Evolutionary conservation across 2,329 filamentous ascomycete species (phyloP).

Genomic region (Colletotrichum orchidophilum): DNA sequence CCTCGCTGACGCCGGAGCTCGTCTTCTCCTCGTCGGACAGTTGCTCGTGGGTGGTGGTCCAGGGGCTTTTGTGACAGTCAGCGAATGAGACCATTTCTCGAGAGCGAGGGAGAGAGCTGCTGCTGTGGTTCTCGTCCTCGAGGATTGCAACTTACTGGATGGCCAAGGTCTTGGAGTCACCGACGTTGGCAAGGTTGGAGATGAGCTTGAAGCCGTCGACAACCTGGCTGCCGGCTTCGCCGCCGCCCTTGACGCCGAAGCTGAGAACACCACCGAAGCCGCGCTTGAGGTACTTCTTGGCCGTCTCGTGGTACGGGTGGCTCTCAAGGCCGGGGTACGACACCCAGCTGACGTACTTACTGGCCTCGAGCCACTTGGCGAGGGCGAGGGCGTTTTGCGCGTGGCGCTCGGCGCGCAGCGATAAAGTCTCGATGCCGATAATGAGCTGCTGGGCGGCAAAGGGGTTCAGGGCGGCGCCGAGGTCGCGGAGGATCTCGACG

Average conservation of each 20-base stretch:
- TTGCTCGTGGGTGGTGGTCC: slow-evolving; percentile 95
- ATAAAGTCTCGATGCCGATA: slow-evolving; percentile 89
- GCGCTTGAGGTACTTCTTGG: slow-evolving; percentile 86
- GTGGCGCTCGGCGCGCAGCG: slow-evolving; percentile 85
- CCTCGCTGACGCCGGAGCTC: slow-evolving; percentile 85
- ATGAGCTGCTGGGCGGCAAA: slow-evolving; percentile 94
- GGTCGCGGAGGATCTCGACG: slow-evolving; percentile 89
- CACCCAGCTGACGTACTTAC: slow-evolving; percentile 89
- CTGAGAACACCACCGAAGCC: slow-evolving; percentile 92
- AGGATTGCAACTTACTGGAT: slow-evolving; percentile 70
- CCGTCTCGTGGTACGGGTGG: slow-evolving; percentile 81
- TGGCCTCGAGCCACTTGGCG: slow-evolving; percentile 84
- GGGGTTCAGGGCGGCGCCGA: slow-evolving; percentile 85
- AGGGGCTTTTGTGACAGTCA: slow-evolving; percentile 61
- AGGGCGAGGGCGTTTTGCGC: slow-evolving; percentile 83
- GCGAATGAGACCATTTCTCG: not conserved
- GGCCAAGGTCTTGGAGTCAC: slow-evolving; percentile 92
- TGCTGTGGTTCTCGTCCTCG: too few relatives aligned
- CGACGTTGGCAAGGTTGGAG: slow-evolving; percentile 95
- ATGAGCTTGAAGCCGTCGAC: slow-evolving; percentile 96
- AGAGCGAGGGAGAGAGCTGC: not conserved
- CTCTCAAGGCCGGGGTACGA: slow-evolving; percentile 89
- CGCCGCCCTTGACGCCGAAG: slow-evolving; percentile 92
- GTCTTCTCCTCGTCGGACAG: slow-evolving; percentile 82
- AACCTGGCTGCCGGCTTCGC: slow-evolving; percentile 82